Conservation (phyloP, 305 asterid species). For the Rubia peregrina region DNA sequence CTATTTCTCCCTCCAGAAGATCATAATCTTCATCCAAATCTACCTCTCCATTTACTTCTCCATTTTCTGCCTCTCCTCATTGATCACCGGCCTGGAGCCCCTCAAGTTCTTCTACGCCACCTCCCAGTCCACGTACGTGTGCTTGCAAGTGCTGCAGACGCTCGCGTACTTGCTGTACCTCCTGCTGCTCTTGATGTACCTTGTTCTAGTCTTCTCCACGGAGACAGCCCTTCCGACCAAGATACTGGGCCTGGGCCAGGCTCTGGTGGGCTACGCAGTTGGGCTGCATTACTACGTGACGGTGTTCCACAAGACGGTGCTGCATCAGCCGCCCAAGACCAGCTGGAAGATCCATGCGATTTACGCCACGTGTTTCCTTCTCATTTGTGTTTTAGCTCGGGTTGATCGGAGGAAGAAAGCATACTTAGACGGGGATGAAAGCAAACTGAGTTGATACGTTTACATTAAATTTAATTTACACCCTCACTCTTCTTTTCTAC, state of each 20-base stretch:
- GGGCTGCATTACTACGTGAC: constrained; percentile 85
- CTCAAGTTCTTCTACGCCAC: constrained; percentile 73
- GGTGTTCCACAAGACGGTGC: constrained; percentile 72
- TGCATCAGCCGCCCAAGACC: constrained; percentile 75
- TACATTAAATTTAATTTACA: too few species aligned
- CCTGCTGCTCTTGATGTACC: constrained; percentile 74
- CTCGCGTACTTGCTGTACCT: constrained; percentile 72
- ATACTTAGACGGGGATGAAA: constrained; percentile 64
- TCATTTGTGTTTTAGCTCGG: constrained; percentile 51
- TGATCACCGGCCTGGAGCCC: constrained; percentile 76
- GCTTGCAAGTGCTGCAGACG: constrained; percentile 69
- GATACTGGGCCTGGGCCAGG: constrained; percentile 67
- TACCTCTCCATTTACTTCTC: constrained; percentile 78
- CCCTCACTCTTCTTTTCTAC: background rate
- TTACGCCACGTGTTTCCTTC: constrained; percentile 77
- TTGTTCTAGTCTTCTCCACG: constrained; percentile 63
- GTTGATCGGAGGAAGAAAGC: constrained; percentile 70
- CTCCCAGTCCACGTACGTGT: constrained; percentile 70
- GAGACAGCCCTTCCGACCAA: constrained; percentile 46
- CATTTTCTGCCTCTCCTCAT: constrained; percentile 58
- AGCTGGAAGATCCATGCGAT: constrained; percentile 70
- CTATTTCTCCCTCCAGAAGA: constrained; percentile 70
- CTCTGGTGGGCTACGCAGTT: constrained; percentile 74
- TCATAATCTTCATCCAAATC: constrained; percentile 70
- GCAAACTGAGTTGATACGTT: constrained; percentile 45